These are phyloP conservation scores for Hibiscus tridactylites DNA, from an alignment of 345 rosid genomes.

Conservation along the genomic window DNA sequence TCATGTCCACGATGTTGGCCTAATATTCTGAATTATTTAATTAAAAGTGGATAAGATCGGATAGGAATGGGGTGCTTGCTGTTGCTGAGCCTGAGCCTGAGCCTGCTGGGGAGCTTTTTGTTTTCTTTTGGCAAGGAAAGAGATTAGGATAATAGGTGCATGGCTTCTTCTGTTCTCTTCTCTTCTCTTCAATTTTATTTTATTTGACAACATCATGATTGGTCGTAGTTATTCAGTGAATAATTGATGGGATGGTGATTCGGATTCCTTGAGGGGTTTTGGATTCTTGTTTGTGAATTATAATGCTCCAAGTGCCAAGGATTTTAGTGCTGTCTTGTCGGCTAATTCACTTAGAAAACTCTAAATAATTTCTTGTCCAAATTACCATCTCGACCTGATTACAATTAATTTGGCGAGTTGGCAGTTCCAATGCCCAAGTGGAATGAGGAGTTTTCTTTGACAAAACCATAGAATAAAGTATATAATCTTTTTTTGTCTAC, in stretches of 20 bases:
- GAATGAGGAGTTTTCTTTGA: background rate
- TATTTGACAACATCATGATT: background rate
- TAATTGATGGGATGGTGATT: background rate
- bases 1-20: background rate
- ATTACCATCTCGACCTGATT: background rate
- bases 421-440: background rate
- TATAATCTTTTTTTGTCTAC: background rate
- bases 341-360: background rate
- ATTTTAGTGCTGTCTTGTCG: background rate
- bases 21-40: background rate
- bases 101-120: background rate
- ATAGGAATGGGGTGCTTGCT: background rate
- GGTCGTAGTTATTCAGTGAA: background rate
- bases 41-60: slow-evolving; percentile 3
- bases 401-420: background rate
- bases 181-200: background rate
- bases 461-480: background rate
- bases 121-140: background rate
- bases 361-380: background rate
- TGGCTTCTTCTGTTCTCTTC: background rate
- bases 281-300: background rate
- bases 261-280: background rate
- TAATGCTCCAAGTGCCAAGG: background rate
- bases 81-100: background rate
- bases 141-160: background rate